These are phyloP conservation scores for Suhomyces wounanorum DNA, from an alignment of 1,139 yeast genomes.

Conservation along the genomic window DNA sequence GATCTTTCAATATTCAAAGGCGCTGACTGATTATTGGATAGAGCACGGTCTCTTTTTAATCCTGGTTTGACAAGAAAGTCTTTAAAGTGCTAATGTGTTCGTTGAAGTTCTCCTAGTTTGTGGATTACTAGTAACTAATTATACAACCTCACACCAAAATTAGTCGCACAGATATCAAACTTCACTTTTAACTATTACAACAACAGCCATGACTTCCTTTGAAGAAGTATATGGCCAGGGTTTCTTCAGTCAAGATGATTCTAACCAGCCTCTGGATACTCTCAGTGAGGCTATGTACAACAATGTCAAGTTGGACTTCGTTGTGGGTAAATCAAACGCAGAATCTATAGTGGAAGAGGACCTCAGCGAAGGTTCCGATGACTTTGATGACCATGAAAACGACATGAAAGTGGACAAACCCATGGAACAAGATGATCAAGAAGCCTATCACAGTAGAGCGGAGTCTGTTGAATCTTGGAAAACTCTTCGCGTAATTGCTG, in stretches of 20 bases:
- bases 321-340: constrained; percentile 14
- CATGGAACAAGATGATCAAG: background rate
- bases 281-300: constrained; percentile 37
- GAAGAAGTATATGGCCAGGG: constrained; percentile 8
- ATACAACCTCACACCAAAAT: too few species aligned
- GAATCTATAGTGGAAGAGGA: constrained; percentile 4
- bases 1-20: too few species aligned
- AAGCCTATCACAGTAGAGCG: background rate
- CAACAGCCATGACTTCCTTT: constrained; percentile 6
- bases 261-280: constrained; percentile 33
- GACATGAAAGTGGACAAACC: background rate
- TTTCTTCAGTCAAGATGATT: constrained; percentile 17
- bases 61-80: too few species aligned
- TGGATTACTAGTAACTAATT: too few species aligned
- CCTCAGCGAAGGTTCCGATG: background rate
- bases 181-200: background rate
- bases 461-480: constrained; percentile 48
- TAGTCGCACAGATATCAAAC: background rate
- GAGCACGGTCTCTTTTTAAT: too few species aligned
- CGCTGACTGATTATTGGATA: too few species aligned
- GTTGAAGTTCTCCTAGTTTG: too few species aligned
- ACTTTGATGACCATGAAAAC: background rate
- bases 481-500: constrained; percentile 67
- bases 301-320: constrained; percentile 29
- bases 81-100: too few species aligned